These are phyloP conservation scores for Zoysia matrella DNA, from an alignment of 202 grass and related monocot species.

Conservation along the genomic window DNA sequence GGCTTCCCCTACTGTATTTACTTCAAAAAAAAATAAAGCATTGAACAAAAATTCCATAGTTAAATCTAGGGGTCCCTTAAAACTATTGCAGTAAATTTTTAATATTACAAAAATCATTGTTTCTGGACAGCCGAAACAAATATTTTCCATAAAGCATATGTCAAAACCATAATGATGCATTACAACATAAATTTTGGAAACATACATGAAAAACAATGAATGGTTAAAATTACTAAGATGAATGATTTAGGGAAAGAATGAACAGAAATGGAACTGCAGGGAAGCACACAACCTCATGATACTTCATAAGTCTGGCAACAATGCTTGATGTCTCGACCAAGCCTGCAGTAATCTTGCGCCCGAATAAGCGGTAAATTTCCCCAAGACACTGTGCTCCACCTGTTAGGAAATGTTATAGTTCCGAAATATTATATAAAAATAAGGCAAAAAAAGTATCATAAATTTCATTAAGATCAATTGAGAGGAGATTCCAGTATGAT, in stretches of 20 bases:
- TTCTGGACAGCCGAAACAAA: background rate
- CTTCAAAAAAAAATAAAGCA: constrained; percentile 24
- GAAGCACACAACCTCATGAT: constrained; percentile 68
- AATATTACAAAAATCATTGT: background rate
- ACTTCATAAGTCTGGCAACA: constrained; percentile 94
- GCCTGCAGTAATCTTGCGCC: constrained; percentile 85
- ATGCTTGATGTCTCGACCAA: constrained; percentile 87
- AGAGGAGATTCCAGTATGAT: background rate
- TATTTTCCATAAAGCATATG: background rate
- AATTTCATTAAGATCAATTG: background rate
- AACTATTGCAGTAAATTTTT: background rate
- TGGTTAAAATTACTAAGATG: constrained; percentile 2
- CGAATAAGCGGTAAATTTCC: constrained; percentile 87
- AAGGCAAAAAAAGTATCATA: background rate
- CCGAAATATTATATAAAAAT: constrained; percentile 10
- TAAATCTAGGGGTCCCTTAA: background rate
- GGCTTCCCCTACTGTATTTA: background rate
- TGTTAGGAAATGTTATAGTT: constrained; percentile 49
- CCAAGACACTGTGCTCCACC: constrained; percentile 88
- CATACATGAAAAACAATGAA: constrained; percentile 26
- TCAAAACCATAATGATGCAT: constrained; percentile 19
- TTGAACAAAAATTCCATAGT: constrained; percentile 2
- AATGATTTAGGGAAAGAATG: constrained; percentile 10
- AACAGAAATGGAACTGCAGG: constrained; percentile 39
- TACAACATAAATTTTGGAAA: constrained; percentile 18